Conservation (phyloP, 1,139 yeast species). For the Yamadazyma trypodendri region DNA sequence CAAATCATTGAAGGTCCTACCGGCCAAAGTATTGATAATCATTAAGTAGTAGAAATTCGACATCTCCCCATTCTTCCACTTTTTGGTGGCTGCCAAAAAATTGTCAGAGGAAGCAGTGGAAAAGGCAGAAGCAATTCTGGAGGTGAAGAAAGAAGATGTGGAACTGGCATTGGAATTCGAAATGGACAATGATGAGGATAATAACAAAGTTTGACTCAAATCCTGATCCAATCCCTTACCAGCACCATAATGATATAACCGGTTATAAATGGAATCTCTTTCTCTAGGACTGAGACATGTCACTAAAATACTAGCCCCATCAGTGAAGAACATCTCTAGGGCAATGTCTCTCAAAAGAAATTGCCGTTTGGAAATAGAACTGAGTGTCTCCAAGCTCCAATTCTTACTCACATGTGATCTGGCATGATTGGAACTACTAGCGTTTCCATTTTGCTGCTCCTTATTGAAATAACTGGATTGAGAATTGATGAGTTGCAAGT, state of each 20-base stretch:
- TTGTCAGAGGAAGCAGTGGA: constrained; percentile 23
- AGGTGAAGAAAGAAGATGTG: constrained; percentile 24
- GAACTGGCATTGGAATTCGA: constrained; percentile 9
- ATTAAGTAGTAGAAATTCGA: constrained; percentile 80
- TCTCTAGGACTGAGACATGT: constrained; percentile 52
- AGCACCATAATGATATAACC: constrained; percentile 46
- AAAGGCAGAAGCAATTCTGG: constrained; percentile 39
- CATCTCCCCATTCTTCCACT: constrained; percentile 74
- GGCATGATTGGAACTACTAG: constrained; percentile 4
- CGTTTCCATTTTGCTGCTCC: constrained; percentile 10
- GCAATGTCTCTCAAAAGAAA: constrained; percentile 78
- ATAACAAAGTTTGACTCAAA: constrained; percentile 49
- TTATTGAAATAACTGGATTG: constrained; percentile 25
- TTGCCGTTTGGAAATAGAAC: constrained; percentile 68
- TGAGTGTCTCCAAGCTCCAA: constrained; percentile 58
- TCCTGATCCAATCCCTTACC: constrained; percentile 51
- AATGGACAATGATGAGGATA: constrained; percentile 34
- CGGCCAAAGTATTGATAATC: constrained; percentile 78
- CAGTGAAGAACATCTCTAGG: constrained; percentile 68
- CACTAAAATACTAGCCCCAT: constrained; percentile 65
- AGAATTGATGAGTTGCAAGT: constrained; percentile 54
- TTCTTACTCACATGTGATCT: constrained; percentile 46
- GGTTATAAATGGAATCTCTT: constrained; percentile 56
- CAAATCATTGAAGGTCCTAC: constrained; percentile 80
- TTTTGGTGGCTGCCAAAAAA: constrained; percentile 55